Conservation (phyloP, 2,329 filamentous ascomycete genomes). For the Penicillium sp. region DNA sequence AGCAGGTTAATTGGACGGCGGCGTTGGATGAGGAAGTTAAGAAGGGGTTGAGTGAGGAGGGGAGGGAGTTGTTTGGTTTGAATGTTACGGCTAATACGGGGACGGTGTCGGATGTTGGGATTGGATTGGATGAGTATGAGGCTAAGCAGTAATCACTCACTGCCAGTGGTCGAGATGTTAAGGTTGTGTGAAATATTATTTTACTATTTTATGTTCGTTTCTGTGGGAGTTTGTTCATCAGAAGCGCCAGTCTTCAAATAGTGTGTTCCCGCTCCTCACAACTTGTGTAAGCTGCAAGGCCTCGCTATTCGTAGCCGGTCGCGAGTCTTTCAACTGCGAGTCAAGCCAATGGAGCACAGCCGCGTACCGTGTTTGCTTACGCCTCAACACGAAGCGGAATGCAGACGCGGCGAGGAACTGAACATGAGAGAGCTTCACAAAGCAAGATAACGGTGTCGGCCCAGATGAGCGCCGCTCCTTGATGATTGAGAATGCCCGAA, state of each 20-base stretch:
- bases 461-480: constrained; percentile 49
- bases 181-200: too few species aligned
- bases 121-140: not conserved
- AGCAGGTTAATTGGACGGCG: not conserved
- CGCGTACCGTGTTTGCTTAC: constrained; percentile 72
- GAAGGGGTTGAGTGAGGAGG: not conserved
- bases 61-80: not conserved
- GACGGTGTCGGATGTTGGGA: not conserved
- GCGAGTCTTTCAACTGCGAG: constrained; percentile 48
- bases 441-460: constrained; percentile 54
- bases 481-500: constrained; percentile 67
- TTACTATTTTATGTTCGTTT: not conserved
- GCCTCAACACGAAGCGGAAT: constrained; percentile 68
- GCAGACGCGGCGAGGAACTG: constrained; percentile 70
- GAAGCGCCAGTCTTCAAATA: constrained; percentile 45
- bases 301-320: constrained; percentile 39
- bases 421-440: constrained; percentile 64
- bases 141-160: not conserved
- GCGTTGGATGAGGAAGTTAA: not conserved
- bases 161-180: not conserved
- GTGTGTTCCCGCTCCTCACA: constrained; percentile 36
- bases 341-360: constrained; percentile 71
- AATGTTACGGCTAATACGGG: not conserved
- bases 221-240: constrained; percentile 14
- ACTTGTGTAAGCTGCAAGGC: constrained; percentile 38